Evolutionary conservation across 106 monocot genomes (phyloP), one percentile per base, ranked within the genome.

Genomic region (Apostasia ramifera): DNA sequence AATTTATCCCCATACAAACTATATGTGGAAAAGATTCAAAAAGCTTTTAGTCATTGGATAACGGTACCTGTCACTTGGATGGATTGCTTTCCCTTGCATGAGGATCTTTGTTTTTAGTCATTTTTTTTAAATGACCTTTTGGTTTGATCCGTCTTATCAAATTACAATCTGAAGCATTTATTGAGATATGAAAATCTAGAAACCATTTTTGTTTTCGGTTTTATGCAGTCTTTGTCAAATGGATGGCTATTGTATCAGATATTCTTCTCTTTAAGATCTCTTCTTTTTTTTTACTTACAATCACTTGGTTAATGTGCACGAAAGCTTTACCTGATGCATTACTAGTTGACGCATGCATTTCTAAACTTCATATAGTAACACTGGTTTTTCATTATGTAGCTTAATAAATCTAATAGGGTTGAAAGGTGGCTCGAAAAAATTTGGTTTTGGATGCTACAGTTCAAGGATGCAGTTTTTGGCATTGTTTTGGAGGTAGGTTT

Each of bases 391-490:
- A 53, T 48, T 44, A 58, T 73, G 66, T 73, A 94, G 93, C 69
- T 90, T 78, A 78, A 68, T 53, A 46, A 65, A 42, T 77, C 67
- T 73, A 75, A 77, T 73, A 75, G 58, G 53, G 60, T 86, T 51
- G 91, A 81, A 53, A 71, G 78, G 56, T 95, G 91, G 91, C 74
- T 95, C 44, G 91, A 95, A 72, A 84, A 91, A 68, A 78, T 88
- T 61, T 91, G 91, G 91, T 51, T 69, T 44, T 88, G 91, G 87
- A 80, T 86, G 83, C 55, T 86, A 11, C 81, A 73, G 70, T 95
- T 95, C 70, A 91, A 88, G 76, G 86, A 91, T 73, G 73, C 74
- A 75, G 76, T 95, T 59, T 52, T 63, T 67, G 69, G 68, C 63
- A 61, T 95, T 66, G 55, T 82, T 53, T 45, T 54, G 47, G 83